Evolutionary conservation across 495 filamentous ascomycete genomes (phyloP), one percentile per base, ranked within the genome.

Genomic region (Aspergillus sparsus): DNA sequence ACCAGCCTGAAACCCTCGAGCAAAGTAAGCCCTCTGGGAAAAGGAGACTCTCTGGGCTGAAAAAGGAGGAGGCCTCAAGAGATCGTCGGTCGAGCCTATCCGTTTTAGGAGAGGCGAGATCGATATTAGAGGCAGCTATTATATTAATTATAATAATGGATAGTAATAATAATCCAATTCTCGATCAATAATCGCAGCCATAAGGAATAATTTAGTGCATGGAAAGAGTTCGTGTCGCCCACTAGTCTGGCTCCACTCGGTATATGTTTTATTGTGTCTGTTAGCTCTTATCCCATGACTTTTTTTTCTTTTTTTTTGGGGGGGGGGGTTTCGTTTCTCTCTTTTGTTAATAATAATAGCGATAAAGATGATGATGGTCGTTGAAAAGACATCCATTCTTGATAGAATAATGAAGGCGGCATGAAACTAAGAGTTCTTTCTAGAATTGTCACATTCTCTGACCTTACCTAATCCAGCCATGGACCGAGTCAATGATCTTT

Each of bases 41-140:
- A 57, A 56, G 39, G 55, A 60, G 55, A 59, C 9, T 42, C 5
- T 35, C 31, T 44, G 33, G 34, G 13, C 39, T 33, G 49, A 54
- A 42, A 33, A 45, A 64, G 59, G 54, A 63, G 64, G 52, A 60
- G 62, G 50, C 15, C n/a, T 44, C 35, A 16, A 47, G 44, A 21
- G 44, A 47, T 47, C 44, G 2, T 21, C 44, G 6, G 39, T 41
- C 13, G 4, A 2, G 37, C 37, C 8, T 41, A 13, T 41, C 37
- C 37, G 8, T 18, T 47, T 47, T 21, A 1, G n/a, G 44, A 47
- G 15, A 18, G 44, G 15, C 44, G 44, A 47, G 44, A 27, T 21
- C 41, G 8, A 37, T 33, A 27, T 49, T 7, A 53, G 6, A 16
- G 13, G n/a, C 50, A 53, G 9, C 50, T 37, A 7, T 51, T 15